Base-by-base conservation (phyloP, 345 rosid species). In the Cardamine chenopodiifolia region DNA sequence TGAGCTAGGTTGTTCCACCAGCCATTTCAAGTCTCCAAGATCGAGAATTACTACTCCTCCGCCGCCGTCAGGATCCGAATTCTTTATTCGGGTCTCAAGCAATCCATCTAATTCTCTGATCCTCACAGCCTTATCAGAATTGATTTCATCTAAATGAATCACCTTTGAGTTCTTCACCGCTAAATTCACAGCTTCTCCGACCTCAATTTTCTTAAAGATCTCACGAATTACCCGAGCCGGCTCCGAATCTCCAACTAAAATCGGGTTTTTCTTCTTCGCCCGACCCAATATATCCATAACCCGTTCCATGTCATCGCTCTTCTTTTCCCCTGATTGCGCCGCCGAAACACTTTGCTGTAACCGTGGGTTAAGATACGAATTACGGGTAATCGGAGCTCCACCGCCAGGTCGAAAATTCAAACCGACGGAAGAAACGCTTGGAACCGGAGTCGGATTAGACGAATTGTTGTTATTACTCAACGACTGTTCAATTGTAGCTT, bases 11-110 rank as follows among this genome's bases (percentile, higher is more conserved):
- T 85, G 88, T 72, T 85, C 97, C 72, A 92, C 97, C 11, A 96
- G 83, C 98, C 99, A 96, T 71, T 92, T 96, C 78, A 96, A 83
- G 76, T 96, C 96, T 8, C 98, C 99, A 68, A 96, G 84, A 84
- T 96, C 81, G 25, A 96, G 81, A 83, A 92, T 79, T 57, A 88
- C 83, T 6, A 96, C 89, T 10, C 86, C 66, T 3, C 85, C 45
- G 52, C 76, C 85, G 4, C 53, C 67, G 3, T 44, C 68, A 49
- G 62, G 52, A 66, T 78, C 69, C 73, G 61, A 78, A 53, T 62
- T 79, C 66, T 74, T 82, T 9, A 89, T 57, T 77, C 68, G 82
- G 52, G 82, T 66, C 84, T 85, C 93, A 11, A 92, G 80, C 68
- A 85, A 58, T 35, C 73, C 74, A 8, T 80, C 88, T 59, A 95